Conservation (phyloP, 257 asterid species). For the Cinchona pubescens region DNA sequence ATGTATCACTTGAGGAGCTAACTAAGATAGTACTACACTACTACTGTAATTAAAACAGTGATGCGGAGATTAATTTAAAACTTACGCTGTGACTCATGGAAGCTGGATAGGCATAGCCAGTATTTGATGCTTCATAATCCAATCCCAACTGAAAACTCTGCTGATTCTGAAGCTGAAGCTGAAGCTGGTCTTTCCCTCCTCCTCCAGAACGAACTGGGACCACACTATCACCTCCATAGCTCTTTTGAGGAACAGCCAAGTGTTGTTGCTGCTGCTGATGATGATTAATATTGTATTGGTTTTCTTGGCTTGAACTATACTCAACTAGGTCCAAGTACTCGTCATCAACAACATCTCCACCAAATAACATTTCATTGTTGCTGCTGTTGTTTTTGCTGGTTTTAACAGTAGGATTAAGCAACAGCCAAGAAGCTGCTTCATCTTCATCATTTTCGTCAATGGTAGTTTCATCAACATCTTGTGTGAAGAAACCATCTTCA, state of each 20-base stretch:
- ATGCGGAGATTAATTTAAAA: no score
- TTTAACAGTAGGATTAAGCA: slow-evolving; percentile 50
- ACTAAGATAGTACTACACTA: no score
- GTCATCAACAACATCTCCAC: slow-evolving; percentile 50
- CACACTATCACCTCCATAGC: slow-evolving; percentile 45
- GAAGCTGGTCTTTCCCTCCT: slow-evolving; percentile 28
- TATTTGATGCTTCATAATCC: slow-evolving; percentile 37
- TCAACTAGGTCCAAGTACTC: slow-evolving; percentile 58
- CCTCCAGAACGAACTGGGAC: slow-evolving; percentile 45
- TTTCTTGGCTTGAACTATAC: slow-evolving; percentile 33
- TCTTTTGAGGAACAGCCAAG: slow-evolving; percentile 35
- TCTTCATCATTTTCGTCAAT: slow-evolving; percentile 50
- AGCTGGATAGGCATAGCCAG: slow-evolving; percentile 40
- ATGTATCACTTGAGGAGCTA: no score
- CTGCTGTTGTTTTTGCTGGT: slow-evolving; percentile 19
- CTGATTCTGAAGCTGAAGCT: slow-evolving; percentile 22
- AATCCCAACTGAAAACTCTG: slow-evolving; percentile 37
- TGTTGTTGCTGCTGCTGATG: slow-evolving; percentile 38
- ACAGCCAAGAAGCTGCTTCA: slow-evolving; percentile 72
- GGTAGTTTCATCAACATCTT: slow-evolving; percentile 28
- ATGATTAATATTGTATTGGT: slow-evolving; percentile 20
- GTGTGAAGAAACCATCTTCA: slow-evolving; percentile 34
- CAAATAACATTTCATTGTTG: slow-evolving; percentile 27
- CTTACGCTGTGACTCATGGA: slow-evolving; percentile 58
- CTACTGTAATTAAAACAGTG: no score